Evolutionary conservation across 257 asterid species (phyloP).

Genomic region (Ilex asprella): DNA sequence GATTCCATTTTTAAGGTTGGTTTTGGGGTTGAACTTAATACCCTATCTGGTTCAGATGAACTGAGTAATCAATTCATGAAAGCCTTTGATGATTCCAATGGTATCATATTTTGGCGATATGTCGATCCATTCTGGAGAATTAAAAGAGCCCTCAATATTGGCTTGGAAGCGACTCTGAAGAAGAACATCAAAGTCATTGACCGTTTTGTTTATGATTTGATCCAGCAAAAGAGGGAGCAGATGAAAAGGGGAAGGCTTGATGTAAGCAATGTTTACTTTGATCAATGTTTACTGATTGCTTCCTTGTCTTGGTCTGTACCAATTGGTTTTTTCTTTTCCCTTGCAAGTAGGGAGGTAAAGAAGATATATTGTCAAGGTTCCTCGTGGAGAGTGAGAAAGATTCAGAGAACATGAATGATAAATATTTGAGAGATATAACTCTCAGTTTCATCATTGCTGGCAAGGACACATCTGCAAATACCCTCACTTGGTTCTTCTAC

Average conservation of each 20-base stretch:
- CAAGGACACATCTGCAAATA: conserved; percentile 60
- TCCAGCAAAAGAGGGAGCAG: conserved; percentile 42
- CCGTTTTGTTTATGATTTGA: conserved; percentile 42
- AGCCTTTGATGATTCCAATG: conserved; percentile 65
- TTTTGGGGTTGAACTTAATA: conserved; percentile 57
- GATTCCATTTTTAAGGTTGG: conserved; percentile 67
- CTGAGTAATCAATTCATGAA: conserved; percentile 33
- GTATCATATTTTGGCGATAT: conserved; percentile 38
- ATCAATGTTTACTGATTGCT: not conserved
- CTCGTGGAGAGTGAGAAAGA: conserved; percentile 47
- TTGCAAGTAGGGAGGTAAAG: conserved; percentile 15
- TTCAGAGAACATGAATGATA: conserved; percentile 18
- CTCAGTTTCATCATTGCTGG: conserved; percentile 75
- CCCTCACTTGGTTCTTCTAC: conserved; percentile 71
- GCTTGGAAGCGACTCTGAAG: conserved; percentile 53
- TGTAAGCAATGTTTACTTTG: conserved; percentile 10
- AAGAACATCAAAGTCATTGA: conserved; percentile 41
- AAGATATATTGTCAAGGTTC: conserved; percentile 56
- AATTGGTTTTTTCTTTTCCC: not conserved
- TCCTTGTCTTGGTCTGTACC: not conserved
- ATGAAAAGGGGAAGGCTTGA: conserved; percentile 19
- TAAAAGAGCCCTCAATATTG: conserved; percentile 48
- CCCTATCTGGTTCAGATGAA: conserved; percentile 39
- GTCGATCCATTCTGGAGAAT: conserved; percentile 50
- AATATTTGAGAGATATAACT: conserved; percentile 57